Percentiles rank a stretch among this genome's conserved stretches.
Evolutionary conservation across 441 rosid species (phyloP).

Genomic region (Pelargonium australe): DNA sequence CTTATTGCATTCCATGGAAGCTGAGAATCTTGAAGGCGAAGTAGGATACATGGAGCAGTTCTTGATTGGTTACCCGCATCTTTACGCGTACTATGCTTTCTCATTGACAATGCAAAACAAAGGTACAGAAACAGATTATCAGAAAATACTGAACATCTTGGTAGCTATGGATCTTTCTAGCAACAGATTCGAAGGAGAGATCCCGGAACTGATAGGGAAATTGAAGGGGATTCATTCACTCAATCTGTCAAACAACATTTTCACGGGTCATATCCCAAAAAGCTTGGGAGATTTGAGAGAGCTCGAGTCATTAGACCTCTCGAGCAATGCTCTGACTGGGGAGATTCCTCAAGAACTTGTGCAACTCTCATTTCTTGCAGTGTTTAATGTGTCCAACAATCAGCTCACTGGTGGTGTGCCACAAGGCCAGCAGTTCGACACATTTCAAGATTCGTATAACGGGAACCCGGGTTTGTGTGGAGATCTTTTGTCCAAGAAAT

Average conservation of each 20-base stretch:
- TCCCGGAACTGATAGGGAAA: neutral
- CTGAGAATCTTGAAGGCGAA: neutral
- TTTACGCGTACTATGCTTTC: neutral
- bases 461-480: conserved; percentile 1
- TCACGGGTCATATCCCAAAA: conserved; percentile 1
- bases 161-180: neutral
- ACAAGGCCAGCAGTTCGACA: conserved; percentile 1
- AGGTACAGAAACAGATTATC: conserved; percentile 2
- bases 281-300: neutral
- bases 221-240: conserved; percentile 5
- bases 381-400: neutral
- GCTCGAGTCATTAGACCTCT: conserved; percentile 5
- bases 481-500: conserved; percentile 2
- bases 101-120: conserved; percentile 7
- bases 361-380: conserved; percentile 3
- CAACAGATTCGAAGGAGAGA: conserved; percentile 2
- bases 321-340: neutral
- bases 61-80: neutral
- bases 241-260: conserved; percentile 1
- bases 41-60: conserved; percentile 4
- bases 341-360: neutral
- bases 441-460: conserved; percentile 3
- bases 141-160: neutral
- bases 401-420: neutral
- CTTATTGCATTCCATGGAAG: neutral